Percentiles rank a stretch among this genome's conserved stretches.
Evolutionary conservation across 176 grass and related monocot genomes (phyloP).

Genomic region (Eragrostis nindensis): DNA sequence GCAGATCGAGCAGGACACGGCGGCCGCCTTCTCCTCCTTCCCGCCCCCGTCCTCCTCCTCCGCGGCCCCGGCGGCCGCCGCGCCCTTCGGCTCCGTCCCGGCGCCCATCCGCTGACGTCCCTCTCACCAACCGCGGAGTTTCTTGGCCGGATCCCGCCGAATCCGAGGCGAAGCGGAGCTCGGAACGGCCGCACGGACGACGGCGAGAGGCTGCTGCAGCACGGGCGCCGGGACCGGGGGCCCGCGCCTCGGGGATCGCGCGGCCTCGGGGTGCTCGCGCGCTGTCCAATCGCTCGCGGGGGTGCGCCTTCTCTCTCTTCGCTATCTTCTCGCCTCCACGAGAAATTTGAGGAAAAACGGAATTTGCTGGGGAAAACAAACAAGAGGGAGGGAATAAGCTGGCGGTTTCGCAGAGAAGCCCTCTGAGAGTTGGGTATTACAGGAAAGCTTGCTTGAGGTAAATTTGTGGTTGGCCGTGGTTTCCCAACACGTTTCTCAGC

Average conservation of each 20-base stretch:
- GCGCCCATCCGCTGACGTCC: constrained; percentile 46
- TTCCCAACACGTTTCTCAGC: background rate
- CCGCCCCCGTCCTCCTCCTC: constrained; percentile 30
- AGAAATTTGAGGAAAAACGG: constrained; percentile 45
- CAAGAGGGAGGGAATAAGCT: background rate
- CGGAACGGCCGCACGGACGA: constrained; percentile 31
- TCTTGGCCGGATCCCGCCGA: constrained; percentile 49
- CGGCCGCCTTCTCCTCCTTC: constrained; percentile 46
- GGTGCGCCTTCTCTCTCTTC: constrained; percentile 12
- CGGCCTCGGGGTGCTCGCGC: constrained; percentile 34
- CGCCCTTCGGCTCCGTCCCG: constrained; percentile 40
- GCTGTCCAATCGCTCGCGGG: constrained; percentile 34
- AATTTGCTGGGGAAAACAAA: background rate
- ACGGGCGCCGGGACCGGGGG: constrained; percentile 4
- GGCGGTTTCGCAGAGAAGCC: background rate
- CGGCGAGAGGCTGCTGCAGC: constrained; percentile 17
- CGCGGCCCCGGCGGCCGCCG: background rate
- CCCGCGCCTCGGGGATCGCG: constrained; percentile 31
- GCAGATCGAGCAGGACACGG: constrained; percentile 85
- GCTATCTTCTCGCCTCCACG: constrained; percentile 60
- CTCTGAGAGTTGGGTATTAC: background rate
- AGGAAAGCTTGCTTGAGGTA: background rate
- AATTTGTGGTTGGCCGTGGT: background rate
- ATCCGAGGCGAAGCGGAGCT: constrained; percentile 15
- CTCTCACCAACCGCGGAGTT: constrained; percentile 32